These are phyloP conservation scores for Leccinellum luteum DNA, from an alignment of 768 basidiomycete genomes.

Conservation along the genomic window DNA sequence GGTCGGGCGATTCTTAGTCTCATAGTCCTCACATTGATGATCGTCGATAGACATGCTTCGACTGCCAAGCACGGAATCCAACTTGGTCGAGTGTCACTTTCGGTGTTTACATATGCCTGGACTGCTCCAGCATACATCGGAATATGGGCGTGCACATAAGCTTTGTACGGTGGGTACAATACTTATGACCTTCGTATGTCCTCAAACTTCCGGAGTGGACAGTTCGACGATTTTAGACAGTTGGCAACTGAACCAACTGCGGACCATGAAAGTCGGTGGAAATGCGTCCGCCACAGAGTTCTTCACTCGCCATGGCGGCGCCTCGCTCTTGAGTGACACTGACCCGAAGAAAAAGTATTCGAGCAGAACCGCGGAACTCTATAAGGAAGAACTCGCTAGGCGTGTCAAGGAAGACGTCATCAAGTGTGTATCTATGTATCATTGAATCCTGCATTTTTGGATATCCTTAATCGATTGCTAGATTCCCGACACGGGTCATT, in stretches of 20 bases:
- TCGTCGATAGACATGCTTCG: conserved; percentile 75
- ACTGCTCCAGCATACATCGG: conserved; percentile 92
- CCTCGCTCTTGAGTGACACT: conserved; percentile 61
- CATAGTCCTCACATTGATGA: conserved; percentile 1
- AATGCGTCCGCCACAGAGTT: conserved; percentile 86
- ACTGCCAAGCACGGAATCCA: conserved; percentile 93
- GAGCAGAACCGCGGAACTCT: conserved; percentile 76
- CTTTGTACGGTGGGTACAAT: conserved; percentile 77
- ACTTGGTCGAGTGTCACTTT: conserved; percentile 98
- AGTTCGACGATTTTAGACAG: conserved; percentile 96
- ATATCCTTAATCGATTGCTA: conserved; percentile 29
- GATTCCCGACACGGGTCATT: conserved; percentile 72
- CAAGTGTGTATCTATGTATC: conserved; percentile 43
- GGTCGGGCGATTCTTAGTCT: conserved; percentile 35
- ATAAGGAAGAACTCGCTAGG: conserved; percentile 87
- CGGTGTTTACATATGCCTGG: conserved; percentile 95
- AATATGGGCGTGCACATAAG: conserved; percentile 98
- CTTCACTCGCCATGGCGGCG: conserved; percentile 83
- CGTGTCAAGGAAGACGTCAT: conserved; percentile 73
- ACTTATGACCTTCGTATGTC: not conserved
- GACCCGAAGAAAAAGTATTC: conserved; percentile 92
- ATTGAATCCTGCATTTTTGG: not conserved
- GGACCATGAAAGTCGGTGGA: conserved; percentile 95
- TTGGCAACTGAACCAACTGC: conserved; percentile 88
- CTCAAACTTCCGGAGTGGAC: conserved; percentile 23